These are phyloP conservation scores for Trypanosoma scelopori DNA, from an alignment of 208 protist species.

Conservation along the genomic window DNA sequence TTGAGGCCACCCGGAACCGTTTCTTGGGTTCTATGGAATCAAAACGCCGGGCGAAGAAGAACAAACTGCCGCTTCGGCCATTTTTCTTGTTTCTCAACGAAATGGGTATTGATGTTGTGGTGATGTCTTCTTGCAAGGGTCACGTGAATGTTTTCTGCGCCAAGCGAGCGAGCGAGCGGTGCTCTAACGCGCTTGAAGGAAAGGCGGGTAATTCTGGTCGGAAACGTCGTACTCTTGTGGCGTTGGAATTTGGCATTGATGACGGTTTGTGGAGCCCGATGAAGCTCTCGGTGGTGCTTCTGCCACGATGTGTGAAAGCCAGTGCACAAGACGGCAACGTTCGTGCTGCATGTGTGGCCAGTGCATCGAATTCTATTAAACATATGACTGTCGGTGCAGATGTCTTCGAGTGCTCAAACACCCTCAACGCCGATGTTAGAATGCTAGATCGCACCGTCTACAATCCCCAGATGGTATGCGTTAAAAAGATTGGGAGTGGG, in stretches of 20 bases:
- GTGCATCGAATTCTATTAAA: no score
- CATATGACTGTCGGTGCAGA: no score
- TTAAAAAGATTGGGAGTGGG: not conserved
- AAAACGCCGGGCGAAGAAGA: slow-evolving; percentile 16
- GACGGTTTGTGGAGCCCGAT: slow-evolving; percentile 52
- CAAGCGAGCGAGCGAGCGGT: not conserved
- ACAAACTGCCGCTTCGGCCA: slow-evolving; percentile 15
- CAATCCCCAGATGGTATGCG: slow-evolving; percentile 20
- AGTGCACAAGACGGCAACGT: not conserved
- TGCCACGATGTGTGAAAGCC: not conserved
- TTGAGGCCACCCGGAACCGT: slow-evolving; percentile 27
- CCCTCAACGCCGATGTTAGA: slow-evolving; percentile 10
- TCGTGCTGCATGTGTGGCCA: no score
- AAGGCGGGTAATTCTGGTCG: not conserved
- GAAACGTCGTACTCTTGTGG: slow-evolving; percentile 28
- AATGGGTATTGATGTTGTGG: slow-evolving; percentile 21
- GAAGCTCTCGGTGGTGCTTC: slow-evolving; percentile 1
- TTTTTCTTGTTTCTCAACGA: slow-evolving; percentile 32
- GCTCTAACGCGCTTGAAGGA: slow-evolving; percentile 2
- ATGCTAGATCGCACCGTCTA: slow-evolving; percentile 21
- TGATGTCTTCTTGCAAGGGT: slow-evolving; percentile 17
- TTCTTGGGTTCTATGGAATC: slow-evolving; percentile 34
- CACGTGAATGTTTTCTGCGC: not conserved
- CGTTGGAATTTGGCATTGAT: slow-evolving; percentile 49
- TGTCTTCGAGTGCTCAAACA: not conserved